Percentiles rank a stretch among this genome's conserved stretches.
Evolutionary conservation across 257 asterid species (phyloP).

Genomic region (Striga asiatica): DNA sequence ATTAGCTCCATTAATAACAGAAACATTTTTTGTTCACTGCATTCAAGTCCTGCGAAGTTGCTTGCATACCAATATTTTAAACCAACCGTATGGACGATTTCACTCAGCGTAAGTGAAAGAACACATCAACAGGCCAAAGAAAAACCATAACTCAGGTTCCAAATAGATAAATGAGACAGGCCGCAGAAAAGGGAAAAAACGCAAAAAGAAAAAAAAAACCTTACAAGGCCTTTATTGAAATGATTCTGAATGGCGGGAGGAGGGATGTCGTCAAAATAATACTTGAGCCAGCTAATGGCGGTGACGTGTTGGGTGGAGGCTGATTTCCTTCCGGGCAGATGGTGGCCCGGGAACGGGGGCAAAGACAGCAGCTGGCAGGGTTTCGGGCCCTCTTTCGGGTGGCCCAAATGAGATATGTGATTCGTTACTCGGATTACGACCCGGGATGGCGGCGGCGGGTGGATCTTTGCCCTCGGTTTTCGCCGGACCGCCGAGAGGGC

Average conservation of each 20-base stretch:
- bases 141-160: too few relatives aligned
- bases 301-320: conserved; percentile 40
- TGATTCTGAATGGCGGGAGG: conserved; percentile 55
- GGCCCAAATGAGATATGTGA: conserved; percentile 56
- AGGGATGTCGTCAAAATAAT: conserved; percentile 64
- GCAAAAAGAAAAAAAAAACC: conserved; percentile 18
- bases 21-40: too few relatives aligned
- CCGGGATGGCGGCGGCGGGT: conserved; percentile 22
- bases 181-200: neutral
- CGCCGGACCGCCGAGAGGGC: conserved; percentile 24
- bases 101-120: neutral
- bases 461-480: conserved; percentile 30
- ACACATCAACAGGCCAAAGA: neutral
- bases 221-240: conserved; percentile 73
- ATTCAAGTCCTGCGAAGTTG: neutral
- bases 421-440: conserved; percentile 61
- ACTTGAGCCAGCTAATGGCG: conserved; percentile 91
- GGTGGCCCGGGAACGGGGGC: conserved; percentile 85
- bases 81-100: neutral
- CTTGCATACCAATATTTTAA: neutral
- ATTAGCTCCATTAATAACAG: neutral
- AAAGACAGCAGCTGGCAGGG: conserved; percentile 69
- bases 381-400: conserved; percentile 56
- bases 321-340: conserved; percentile 60
- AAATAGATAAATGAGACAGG: too few relatives aligned